Base-by-base conservation (phyloP, 495 filamentous ascomycete species). In the Aspergillus bertholletiae region DNA sequence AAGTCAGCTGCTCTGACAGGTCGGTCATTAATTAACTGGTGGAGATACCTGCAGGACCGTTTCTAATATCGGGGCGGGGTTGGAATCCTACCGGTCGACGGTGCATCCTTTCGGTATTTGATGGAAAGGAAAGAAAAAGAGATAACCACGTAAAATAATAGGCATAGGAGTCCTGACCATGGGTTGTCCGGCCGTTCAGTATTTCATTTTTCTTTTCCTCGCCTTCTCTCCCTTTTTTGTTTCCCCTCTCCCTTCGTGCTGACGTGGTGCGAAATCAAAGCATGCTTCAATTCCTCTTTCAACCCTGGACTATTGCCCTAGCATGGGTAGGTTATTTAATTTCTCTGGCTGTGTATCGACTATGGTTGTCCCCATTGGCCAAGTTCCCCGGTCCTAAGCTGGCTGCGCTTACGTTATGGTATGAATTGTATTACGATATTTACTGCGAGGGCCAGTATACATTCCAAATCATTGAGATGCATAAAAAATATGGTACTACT, bases 341-440 rank as follows among this genome's bases (percentile, higher is more conserved):
- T 5, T 35, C 34, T 22, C 48, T 62, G 22, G 49, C 46, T 7
- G 46, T 76, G 26, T 74, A 74, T 51, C 64, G 72, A 13, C 64
- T 79, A 9, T 75, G 55, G 37, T 54, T 77, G 9, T 69, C 70
- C 39, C 74, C 75, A 4, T 61, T 78, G 12, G 67, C 72, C 53
- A 58, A 63, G 11, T 70, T 79, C 27, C 78, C 75, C 0, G 79
- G 79, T 2, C 80, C 80, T 7, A 71, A 67, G 39, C 58, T 82
- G 28, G 80, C 76, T 2, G 67, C 69, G 0, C n/a, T 60, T n/a
- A 69, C 69, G 1, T 41, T 50, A n/a, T 65, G 57, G 63, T 70
- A 69, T 59, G 65, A 70, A 28, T 60, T 65, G 28, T 71, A 58
- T 37, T 68, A 61, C 27, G 67, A 72, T 51, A 34, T 51, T 1